phyloP scores from a whole-genome alignment of 2,329 filamentous ascomycete genomes.

The Penicillium sumatraense region DNA sequence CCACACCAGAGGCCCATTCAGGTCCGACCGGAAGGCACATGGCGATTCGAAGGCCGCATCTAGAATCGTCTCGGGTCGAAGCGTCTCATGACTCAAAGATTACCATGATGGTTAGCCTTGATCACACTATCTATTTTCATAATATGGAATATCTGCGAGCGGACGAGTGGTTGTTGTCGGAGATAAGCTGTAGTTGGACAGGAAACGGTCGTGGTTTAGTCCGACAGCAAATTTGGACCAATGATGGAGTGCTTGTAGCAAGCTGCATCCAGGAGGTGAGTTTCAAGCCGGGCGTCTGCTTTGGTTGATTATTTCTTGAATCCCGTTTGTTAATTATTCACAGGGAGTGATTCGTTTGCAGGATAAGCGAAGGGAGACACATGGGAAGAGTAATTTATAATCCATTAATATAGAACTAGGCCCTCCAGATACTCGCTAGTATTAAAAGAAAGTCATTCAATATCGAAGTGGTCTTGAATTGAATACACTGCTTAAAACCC shows the following conservation, averaged over 20 bases:
- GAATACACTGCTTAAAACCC: no score
- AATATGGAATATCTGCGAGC: neutral
- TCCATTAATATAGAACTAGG: neutral
- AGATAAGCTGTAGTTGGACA: constrained; percentile 6
- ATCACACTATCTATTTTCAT: constrained; percentile 14
- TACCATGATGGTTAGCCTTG: constrained; percentile 14
- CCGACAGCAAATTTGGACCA: constrained; percentile 3
- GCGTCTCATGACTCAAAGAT: neutral
- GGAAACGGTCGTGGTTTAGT: constrained; percentile 8
- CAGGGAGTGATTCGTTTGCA: neutral
- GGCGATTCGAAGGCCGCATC: neutral
- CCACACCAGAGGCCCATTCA: neutral
- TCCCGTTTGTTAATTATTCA: neutral
- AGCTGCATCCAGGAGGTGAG: constrained; percentile 10
- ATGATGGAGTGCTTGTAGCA: constrained; percentile 2
- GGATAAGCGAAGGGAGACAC: neutral
- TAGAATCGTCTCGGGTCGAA: neutral
- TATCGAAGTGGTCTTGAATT: no score
- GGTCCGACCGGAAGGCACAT: neutral
- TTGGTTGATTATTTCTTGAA: no score
- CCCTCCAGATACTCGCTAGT: neutral
- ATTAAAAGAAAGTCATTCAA: neutral
- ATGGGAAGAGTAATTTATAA: neutral
- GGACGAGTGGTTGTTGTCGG: constrained; percentile 10
- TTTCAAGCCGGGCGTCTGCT: neutral